phyloP scores from a whole-genome alignment of 331 rosid species.

The Pyracantha coccinea region DNA sequence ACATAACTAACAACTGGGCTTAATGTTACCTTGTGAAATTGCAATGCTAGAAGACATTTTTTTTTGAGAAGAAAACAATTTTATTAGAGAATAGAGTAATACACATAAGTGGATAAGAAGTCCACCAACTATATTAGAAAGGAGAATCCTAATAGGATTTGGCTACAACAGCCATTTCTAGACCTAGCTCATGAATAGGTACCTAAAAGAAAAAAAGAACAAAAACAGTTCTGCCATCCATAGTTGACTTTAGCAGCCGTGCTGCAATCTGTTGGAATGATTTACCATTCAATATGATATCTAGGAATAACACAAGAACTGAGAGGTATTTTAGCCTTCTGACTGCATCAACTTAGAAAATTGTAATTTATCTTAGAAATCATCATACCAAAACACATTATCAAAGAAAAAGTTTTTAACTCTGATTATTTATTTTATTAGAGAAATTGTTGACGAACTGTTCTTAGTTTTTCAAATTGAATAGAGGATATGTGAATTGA shows the following conservation, averaged over 20 bases:
- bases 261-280: not conserved
- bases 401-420: not conserved
- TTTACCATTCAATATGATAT: not conserved
- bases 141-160: no score
- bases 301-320: not conserved
- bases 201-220: not conserved
- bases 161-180: no score
- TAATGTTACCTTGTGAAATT: not conserved
- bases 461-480: not conserved
- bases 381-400: not conserved
- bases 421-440: not conserved
- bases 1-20: not conserved
- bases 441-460: not conserved
- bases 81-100: no score
- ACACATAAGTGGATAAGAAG: no score
- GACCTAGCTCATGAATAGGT: not conserved
- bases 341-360: not conserved
- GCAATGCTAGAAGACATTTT: not conserved
- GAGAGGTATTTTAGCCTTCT: not conserved
- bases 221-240: not conserved
- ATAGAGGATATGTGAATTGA: not conserved
- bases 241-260: not conserved
- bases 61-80: no score
- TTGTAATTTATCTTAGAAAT: not conserved
- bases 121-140: no score